Conservation (phyloP, 257 asterid genomes). For the Solanum pennellii region DNA sequence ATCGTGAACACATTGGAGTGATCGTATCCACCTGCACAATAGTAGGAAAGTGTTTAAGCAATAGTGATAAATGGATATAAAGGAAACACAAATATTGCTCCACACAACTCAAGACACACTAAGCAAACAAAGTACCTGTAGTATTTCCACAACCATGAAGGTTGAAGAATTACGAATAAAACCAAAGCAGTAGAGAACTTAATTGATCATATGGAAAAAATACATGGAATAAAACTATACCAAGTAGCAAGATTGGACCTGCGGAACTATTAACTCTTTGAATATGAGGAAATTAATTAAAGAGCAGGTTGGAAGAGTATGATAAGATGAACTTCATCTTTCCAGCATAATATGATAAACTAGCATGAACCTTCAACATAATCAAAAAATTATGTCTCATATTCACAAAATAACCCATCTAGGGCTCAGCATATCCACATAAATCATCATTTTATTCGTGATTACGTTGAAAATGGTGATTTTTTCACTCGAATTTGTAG, state of each 20-base stretch:
- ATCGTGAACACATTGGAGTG: slow-evolving; percentile 91
- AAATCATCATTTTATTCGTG: too few species aligned
- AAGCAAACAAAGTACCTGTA: neutral
- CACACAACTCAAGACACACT: neutral
- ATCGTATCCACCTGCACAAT: slow-evolving; percentile 87
- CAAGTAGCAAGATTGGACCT: neutral
- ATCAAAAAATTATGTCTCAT: neutral
- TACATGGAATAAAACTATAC: neutral
- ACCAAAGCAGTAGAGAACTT: neutral
- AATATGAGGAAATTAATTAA: neutral
- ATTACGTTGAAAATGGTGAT: too few species aligned
- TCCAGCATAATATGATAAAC: neutral
- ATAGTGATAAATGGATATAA: neutral
- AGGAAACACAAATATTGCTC: neutral
- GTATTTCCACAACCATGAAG: neutral
- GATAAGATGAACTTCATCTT: neutral
- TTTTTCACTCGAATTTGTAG: too few species aligned
- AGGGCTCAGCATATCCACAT: too few species aligned
- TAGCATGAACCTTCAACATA: neutral
- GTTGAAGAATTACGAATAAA: neutral
- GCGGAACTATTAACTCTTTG: neutral
- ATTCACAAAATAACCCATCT: neutral
- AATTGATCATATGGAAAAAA: neutral
- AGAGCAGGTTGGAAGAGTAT: neutral
- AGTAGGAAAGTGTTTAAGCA: slow-evolving; percentile 7